Conservation (phyloP, 306 rosid genomes). For the Macrotyloma uniflorum region DNA sequence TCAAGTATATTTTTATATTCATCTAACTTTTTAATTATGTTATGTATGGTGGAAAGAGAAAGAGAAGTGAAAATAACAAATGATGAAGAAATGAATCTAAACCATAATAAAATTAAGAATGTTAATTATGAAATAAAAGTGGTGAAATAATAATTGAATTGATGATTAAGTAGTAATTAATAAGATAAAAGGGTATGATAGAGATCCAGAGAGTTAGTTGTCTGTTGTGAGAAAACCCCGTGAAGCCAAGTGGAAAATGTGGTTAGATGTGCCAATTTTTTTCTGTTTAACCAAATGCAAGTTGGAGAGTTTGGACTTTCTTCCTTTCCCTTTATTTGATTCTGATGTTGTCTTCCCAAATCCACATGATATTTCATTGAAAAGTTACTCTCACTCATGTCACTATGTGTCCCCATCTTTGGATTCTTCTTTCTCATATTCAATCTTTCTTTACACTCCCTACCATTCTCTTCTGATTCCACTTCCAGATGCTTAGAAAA, state of each 20-base stretch:
- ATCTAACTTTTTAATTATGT: too few species aligned
- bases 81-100: too few species aligned
- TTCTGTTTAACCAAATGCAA: neutral
- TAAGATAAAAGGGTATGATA: too few species aligned
- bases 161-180: too few species aligned
- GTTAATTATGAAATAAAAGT: too few species aligned
- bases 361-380: slow-evolving; percentile 30
- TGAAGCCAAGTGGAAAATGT: slow-evolving; percentile 37
- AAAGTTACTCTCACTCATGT: slow-evolving; percentile 18
- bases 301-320: slow-evolving; percentile 10
- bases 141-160: too few species aligned
- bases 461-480: neutral
- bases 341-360: slow-evolving; percentile 40
- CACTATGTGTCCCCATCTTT: slow-evolving; percentile 10
- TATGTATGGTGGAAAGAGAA: too few species aligned
- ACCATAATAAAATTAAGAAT: too few species aligned
- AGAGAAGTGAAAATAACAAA: too few species aligned
- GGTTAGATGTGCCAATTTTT: slow-evolving; percentile 20
- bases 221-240: slow-evolving; percentile 22
- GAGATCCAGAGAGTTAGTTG: slow-evolving; percentile 28
- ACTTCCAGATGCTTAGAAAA: neutral
- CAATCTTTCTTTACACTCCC: slow-evolving; percentile 9
- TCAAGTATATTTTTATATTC: too few species aligned
- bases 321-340: slow-evolving; percentile 33
- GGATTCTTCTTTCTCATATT: neutral